Evolutionary conservation across 1,139 yeast genomes (phyloP).

Genomic region (Hyphopichia fennica): DNA sequence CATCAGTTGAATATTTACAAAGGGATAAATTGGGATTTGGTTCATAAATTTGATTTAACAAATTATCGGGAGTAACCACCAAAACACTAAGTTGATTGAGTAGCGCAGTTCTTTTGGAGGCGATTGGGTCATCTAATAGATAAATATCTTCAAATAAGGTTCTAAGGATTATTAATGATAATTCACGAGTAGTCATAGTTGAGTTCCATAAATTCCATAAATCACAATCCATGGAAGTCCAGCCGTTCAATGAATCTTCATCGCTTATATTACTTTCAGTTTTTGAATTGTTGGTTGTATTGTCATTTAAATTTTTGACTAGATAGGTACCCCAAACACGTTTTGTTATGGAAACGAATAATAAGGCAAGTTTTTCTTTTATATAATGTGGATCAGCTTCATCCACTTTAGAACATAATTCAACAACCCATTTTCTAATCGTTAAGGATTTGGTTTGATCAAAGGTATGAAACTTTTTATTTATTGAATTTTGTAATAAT

Average conservation of each 20-base stretch:
- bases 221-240: conserved; percentile 86
- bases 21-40: conserved; percentile 61
- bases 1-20: conserved; percentile 67
- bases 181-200: conserved; percentile 64
- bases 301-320: conserved; percentile 19
- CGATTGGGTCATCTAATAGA: conserved; percentile 86
- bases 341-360: conserved; percentile 95
- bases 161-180: conserved; percentile 74
- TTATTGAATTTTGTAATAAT: conserved; percentile 71
- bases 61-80: conserved; percentile 69
- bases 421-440: conserved; percentile 81
- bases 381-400: conserved; percentile 83
- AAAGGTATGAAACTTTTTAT: conserved; percentile 51
- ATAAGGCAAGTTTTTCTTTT: conserved; percentile 82
- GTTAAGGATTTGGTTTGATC: conserved; percentile 68
- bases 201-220: conserved; percentile 73
- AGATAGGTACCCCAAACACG: conserved; percentile 79
- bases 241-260: conserved; percentile 63
- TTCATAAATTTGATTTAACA: conserved; percentile 68
- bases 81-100: conserved; percentile 82
- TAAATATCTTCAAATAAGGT: conserved; percentile 94
- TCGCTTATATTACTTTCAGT: conserved; percentile 16
- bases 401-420: conserved; percentile 61
- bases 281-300: not conserved
- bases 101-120: conserved; percentile 75